phyloP scores from a whole-genome alignment of 306 rosid genomes.

The Potentilla sterilis region DNA sequence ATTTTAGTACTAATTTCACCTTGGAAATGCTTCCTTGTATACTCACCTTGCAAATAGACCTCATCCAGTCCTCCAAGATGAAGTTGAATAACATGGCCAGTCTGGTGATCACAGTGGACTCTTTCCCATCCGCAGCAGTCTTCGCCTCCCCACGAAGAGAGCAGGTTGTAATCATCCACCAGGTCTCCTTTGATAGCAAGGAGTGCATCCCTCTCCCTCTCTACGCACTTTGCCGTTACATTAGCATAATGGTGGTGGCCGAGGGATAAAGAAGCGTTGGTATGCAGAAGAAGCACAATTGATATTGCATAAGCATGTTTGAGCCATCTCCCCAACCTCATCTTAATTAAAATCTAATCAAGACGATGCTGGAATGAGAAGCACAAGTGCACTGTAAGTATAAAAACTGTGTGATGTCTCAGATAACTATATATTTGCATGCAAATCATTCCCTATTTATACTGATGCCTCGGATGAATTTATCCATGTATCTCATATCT shows the following conservation, averaged over 20 bases:
- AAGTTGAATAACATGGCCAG: background rate
- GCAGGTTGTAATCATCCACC: background rate
- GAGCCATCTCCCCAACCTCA: background rate
- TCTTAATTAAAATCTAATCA: background rate
- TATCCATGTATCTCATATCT: too few relatives aligned
- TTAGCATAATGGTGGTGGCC: background rate
- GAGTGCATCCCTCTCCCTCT: background rate
- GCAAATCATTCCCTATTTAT: conserved; percentile 4
- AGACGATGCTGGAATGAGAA: background rate
- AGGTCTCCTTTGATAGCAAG: background rate
- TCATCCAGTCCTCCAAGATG: background rate
- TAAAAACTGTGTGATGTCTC: background rate
- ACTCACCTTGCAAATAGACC: background rate
- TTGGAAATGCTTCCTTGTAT: too few relatives aligned
- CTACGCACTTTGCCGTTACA: background rate
- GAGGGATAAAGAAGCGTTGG: background rate
- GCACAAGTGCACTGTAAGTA: background rate
- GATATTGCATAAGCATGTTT: background rate
- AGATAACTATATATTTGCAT: background rate
- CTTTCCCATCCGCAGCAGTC: background rate
- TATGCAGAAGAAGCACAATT: background rate
- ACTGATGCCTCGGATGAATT: background rate
- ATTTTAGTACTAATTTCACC: background rate
- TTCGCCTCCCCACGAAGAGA: too few relatives aligned
- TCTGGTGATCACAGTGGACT: background rate